Evolutionary conservation across 345 rosid species (phyloP).

Genomic region (Hibiscus tridactylites): DNA sequence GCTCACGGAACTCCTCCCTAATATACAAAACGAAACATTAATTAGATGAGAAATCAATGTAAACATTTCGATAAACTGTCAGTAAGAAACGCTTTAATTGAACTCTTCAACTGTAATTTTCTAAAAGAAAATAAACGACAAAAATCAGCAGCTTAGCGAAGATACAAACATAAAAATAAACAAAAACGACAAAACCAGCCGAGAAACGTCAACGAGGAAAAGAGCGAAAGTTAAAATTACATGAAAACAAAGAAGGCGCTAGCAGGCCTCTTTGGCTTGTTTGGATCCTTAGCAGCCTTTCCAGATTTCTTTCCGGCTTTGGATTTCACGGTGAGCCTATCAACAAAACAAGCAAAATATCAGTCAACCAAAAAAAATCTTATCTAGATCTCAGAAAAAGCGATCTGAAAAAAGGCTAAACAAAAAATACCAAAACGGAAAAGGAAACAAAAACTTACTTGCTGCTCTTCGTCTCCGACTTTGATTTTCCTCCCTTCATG

Average conservation of each 20-base stretch:
- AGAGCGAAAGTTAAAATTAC: constrained; percentile 28
- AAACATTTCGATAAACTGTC: not conserved
- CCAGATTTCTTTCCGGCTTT: constrained; percentile 35
- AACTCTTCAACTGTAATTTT: constrained; percentile 8
- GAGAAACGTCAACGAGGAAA: not conserved
- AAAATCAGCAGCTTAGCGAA: not conserved
- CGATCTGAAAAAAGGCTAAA: not conserved
- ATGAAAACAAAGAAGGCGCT: constrained; percentile 89
- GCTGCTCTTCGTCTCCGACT: constrained; percentile 57
- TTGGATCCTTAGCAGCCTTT: constrained; percentile 55
- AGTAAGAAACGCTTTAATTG: not conserved
- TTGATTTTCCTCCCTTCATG: constrained; percentile 93
- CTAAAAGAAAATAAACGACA: constrained; percentile 10
- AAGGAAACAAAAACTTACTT: constrained; percentile 36
- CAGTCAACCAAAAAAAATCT: not conserved
- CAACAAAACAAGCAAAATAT: not conserved
- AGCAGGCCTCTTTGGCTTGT: constrained; percentile 68
- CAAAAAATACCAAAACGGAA: not conserved
- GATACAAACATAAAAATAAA: not conserved
- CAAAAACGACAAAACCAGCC: constrained; percentile 1
- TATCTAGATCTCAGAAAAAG: constrained; percentile 23
- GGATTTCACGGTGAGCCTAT: constrained; percentile 63
- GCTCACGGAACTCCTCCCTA: constrained; percentile 91
- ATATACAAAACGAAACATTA: not conserved
- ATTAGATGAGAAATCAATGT: not conserved